Conservation (phyloP, 78 protist species). For the Creolimax fragrantissima region DNA sequence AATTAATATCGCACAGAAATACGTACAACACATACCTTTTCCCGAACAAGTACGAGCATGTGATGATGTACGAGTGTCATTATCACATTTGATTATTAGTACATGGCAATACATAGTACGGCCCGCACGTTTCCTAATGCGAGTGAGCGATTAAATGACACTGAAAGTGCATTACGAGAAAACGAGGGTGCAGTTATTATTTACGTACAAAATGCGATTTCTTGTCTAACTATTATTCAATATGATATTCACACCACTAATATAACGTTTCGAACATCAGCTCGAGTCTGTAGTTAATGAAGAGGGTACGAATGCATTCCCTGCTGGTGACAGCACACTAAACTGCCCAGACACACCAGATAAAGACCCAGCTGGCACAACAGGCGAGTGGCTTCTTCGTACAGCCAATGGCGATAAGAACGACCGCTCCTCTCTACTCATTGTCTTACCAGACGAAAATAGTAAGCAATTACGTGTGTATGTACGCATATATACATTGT, state of each 20-base stretch:
- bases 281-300: background rate
- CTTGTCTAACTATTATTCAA: background rate
- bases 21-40: background rate
- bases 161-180: no score
- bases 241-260: background rate
- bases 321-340: background rate
- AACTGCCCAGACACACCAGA: background rate
- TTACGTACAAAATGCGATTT: background rate
- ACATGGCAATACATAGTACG: no score
- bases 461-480: no score
- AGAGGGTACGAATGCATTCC: background rate
- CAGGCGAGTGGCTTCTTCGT: background rate
- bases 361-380: background rate
- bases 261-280: background rate
- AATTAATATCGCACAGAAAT: background rate
- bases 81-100: no score
- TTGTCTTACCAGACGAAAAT: background rate
- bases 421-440: background rate
- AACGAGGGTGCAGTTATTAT: no score
- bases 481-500: no score
- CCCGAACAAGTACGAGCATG: no score
- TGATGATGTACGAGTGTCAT: no score
- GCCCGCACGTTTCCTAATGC: no score
- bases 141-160: no score
- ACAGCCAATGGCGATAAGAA: background rate